Evolutionary conservation across 352 stramenopile genomes (phyloP), one percentile per base, ranked within the genome.

Genomic region (Globisporangium lucens): DNA sequence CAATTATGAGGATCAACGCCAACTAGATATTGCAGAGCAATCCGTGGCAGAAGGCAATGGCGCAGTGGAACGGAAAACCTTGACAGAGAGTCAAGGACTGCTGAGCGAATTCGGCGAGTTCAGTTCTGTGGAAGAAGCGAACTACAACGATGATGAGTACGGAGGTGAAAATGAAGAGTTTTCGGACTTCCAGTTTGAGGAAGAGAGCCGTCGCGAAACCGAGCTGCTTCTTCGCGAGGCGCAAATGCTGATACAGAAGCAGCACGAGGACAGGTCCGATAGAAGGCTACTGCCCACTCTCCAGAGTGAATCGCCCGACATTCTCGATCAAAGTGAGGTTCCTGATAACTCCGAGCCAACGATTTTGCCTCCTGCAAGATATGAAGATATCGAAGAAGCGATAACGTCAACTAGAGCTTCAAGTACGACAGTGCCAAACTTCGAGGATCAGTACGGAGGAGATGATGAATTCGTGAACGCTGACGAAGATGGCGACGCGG

Each of bases 161-260:
- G 51, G 57, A 52, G 69, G 41, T 5, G 46, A 68, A 0, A 55
- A 75, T 33, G 62, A 68, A 15, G 33, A 61, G n/a, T 56, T 53
- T 5, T 20, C 13, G 7, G 56, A 68, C 17, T 29, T 65, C 0
- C 24, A 66, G 3, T 20, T 46, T 15, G 72, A 77, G 52, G 69
- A 77, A 7, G 51, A 72, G 7, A 76, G 59, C 33, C 62, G 70
- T 20, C 64, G 68, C 0, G 77, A 85, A 53, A 88, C 77, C 0
- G 72, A 79, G 9, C 59, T 56, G 5, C 63, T 88, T 56, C 71
- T 87, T 6, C 63, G 74, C 3, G 79, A 90, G 75, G 72, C 73
- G 9, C 70, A 77, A 2, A 46, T 58, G 33, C 41, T 89, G 10
- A 72, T 89, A 43, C 52, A 70, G 43, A 64, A 66, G 24, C 69